phyloP scores from a whole-genome alignment of 495 filamentous ascomycete genomes.

The Friedmanniomyces endolithicus region DNA sequence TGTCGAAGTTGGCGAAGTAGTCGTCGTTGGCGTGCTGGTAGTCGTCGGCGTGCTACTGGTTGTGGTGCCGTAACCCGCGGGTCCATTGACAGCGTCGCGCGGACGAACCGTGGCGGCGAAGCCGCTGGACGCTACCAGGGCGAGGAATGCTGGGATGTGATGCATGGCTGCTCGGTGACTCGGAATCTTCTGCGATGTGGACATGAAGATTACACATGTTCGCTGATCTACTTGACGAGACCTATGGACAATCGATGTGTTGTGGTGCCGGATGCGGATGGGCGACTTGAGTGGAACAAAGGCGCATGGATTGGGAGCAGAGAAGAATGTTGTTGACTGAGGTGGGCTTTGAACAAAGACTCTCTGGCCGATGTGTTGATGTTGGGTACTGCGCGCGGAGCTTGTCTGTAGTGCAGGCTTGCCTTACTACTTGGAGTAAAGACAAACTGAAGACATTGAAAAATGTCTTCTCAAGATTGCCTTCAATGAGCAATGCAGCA shows the following conservation, averaged over 20 bases:
- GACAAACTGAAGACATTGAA: no score
- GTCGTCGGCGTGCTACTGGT: not conserved
- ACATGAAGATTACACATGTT: not conserved
- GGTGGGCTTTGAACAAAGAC: no score
- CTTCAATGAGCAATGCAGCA: no score
- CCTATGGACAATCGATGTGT: not conserved
- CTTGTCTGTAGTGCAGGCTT: no score
- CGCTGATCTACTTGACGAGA: not conserved
- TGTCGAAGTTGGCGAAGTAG: not conserved
- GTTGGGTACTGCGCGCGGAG: no score
- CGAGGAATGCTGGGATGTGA: not conserved
- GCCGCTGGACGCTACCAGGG: slow-evolving; percentile 2
- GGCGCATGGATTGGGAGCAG: not conserved
- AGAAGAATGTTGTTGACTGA: no score
- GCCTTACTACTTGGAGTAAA: no score
- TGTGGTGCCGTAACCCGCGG: not conserved
- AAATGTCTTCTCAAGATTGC: no score
- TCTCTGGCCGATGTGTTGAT: no score
- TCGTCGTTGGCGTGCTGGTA: not conserved
- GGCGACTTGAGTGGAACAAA: not conserved
- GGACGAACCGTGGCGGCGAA: not conserved
- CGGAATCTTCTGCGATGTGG: not conserved
- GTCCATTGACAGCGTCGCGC: not conserved
- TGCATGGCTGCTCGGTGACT: not conserved
- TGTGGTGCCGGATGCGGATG: not conserved